Conservation (phyloP, 306 rosid species). For the Vicia sativa region DNA sequence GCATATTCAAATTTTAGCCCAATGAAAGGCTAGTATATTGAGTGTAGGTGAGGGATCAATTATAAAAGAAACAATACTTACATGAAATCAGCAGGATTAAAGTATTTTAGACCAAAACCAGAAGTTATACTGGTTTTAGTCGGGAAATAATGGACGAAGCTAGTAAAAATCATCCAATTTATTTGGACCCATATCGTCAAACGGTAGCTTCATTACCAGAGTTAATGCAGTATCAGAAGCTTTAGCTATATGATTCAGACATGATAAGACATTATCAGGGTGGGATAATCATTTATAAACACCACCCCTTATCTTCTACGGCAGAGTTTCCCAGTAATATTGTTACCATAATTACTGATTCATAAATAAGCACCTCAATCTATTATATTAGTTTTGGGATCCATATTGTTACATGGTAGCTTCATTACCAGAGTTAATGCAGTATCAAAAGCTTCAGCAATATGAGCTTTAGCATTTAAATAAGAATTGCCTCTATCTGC, state of each 20-base stretch:
- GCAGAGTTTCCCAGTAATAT: neutral
- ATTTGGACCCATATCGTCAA: neutral
- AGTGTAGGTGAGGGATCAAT: neutral
- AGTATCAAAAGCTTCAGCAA: neutral
- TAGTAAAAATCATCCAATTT: neutral
- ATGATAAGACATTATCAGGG: neutral
- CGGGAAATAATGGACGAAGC: neutral
- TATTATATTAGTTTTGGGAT: conserved; percentile 3
- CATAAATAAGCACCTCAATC: conserved; percentile 5
- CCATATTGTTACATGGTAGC: neutral
- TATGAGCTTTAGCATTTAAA: conserved; percentile 11
- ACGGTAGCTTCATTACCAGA: neutral
- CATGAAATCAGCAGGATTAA: neutral
- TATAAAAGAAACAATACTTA: neutral
- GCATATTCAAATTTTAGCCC: neutral
- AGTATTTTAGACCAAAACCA: neutral
- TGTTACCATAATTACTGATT: neutral
- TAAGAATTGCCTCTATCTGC: neutral
- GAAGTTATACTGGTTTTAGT: neutral
- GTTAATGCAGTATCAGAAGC: neutral
- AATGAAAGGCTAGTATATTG: neutral
- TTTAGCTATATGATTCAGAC: neutral
- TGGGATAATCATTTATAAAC: neutral
- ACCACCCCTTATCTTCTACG: neutral
- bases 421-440: neutral